Base-by-base conservation (phyloP, 352 stramenopile species). In the Phytophthora brassicae region DNA sequence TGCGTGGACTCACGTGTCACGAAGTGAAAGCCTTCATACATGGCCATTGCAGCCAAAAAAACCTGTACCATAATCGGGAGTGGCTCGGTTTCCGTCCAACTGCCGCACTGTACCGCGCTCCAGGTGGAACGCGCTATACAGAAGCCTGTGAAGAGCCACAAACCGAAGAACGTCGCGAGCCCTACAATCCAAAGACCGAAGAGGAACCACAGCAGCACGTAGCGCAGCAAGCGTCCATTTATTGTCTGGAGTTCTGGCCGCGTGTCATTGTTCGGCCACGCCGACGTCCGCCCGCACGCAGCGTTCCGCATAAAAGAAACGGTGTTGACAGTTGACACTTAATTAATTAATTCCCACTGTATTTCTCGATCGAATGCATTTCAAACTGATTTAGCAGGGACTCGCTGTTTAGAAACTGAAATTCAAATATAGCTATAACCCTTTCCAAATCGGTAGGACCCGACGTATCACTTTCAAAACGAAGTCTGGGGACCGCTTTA, bases 1-100 rank as follows among this genome's bases (percentile, higher is more conserved):
- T 75, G 68, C 35, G 36, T 16, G n/a, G 54, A 67, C 6, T 42
- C 42, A 4, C 64, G 64, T 5, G 43, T 72, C 2, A 79, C 24
- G 6, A 47, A 61, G 31, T 81, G 72, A 39, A 82, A 85, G 14
- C 74, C 68, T 49, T 80, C 74, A 46, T 88, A 91, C 12, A 80
- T 23, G 12, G 35, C 46, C 17, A 76, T 77, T n/a, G 38, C 48
- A 31, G 49, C 16, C 12, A 86, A 14, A 55, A 75, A 87, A 1
- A 72, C 13, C 7, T 68, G 36, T 9, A 77, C 68, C 1, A 4
- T 17, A 24, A 47, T 44, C n/a, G 53, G 74, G 20, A 70, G 47
- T 26, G 23, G 48, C 33, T 48, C 47, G 23, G 60, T 53, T 11
- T 6, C 48, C 43, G 23, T 22, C 61, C 52, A 66, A 42, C n/a